Conservation (phyloP, 2,329 filamentous ascomycete species). For the Ophiocordyceps unilateralis region DNA sequence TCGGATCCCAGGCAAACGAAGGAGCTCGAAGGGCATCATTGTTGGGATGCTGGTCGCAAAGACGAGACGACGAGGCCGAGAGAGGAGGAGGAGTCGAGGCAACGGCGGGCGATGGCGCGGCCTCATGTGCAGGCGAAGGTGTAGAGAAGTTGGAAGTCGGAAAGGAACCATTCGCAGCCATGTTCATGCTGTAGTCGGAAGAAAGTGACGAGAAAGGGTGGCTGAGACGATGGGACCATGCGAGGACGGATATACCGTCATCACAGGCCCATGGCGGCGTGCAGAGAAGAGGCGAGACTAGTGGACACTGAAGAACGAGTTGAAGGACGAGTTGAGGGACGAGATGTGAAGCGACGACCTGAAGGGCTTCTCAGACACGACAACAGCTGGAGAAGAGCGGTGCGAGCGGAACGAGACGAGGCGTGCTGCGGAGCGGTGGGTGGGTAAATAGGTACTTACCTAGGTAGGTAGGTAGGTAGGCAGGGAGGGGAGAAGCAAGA, state of each 20-base stretch:
- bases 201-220: not conserved
- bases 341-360: not conserved
- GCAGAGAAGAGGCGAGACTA: not conserved
- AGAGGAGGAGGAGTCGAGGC: not conserved
- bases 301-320: too few relatives aligned
- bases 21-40: constrained; percentile 9
- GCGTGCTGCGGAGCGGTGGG: too few relatives aligned
- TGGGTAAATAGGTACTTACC: too few relatives aligned
- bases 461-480: too few relatives aligned
- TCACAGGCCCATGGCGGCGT: not conserved
- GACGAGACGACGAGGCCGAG: not conserved
- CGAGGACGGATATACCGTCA: not conserved
- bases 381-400: too few relatives aligned
- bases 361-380: too few relatives aligned
- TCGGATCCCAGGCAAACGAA: constrained; percentile 22
- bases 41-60: not conserved
- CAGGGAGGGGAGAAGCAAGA: too few relatives aligned
- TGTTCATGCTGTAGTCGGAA: not conserved
- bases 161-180: constrained; percentile 5
- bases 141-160: not conserved
- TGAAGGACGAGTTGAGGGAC: not conserved
- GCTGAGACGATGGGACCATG: not conserved
- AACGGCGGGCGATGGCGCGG: not conserved
- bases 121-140: constrained; percentile 3
- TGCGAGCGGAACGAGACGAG: too few relatives aligned